Evolutionary conservation across 176 grass and related monocot species (phyloP).

Genomic region (Carex kokanica): DNA sequence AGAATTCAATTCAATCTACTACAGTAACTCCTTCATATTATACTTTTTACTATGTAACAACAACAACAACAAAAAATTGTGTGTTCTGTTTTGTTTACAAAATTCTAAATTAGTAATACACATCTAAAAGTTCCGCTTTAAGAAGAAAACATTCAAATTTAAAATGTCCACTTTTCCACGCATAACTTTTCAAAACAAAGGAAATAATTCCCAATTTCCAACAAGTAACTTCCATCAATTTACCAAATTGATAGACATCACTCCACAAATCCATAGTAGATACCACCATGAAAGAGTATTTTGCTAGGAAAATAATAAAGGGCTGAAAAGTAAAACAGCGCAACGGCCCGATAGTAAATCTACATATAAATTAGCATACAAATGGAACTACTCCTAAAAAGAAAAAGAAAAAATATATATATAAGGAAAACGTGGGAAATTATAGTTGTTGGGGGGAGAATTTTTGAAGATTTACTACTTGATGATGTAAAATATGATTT

Average conservation of each 20-base stretch:
- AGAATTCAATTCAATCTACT: neutral
- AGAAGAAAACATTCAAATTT: neutral
- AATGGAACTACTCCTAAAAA: neutral
- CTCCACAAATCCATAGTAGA: neutral
- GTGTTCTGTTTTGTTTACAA: neutral
- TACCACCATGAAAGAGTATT: neutral
- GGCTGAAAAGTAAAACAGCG: neutral
- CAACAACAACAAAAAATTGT: neutral
- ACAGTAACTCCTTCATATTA: neutral
- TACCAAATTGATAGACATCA: neutral
- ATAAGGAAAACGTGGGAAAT: neutral
- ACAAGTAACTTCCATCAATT: neutral
- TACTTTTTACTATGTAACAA: neutral
- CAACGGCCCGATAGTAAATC: neutral
- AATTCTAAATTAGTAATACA: neutral
- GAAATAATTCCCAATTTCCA: neutral
- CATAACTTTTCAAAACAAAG: neutral
- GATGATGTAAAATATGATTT: neutral
- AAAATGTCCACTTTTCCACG: neutral
- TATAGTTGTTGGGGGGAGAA: neutral
- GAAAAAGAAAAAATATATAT: neutral
- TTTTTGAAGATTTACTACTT: neutral
- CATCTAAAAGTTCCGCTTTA: neutral
- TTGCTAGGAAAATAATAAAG: neutral
- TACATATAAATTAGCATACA: neutral